These are phyloP conservation scores for Eucalyptus grandis DNA, from an alignment of 345 rosid species.

Conservation along the genomic window DNA sequence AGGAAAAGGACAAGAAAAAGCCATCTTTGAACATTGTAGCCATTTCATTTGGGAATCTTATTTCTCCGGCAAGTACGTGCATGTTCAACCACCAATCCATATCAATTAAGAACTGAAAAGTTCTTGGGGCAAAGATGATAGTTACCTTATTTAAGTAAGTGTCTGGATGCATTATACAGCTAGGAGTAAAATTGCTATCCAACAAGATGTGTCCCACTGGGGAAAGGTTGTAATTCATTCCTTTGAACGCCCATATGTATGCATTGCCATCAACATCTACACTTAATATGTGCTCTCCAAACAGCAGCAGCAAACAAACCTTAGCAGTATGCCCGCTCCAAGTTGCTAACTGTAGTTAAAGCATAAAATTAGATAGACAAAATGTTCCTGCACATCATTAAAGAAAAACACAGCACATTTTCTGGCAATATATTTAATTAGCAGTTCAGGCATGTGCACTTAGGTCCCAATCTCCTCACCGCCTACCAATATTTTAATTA, in stretches of 20 bases:
- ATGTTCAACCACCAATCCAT: neutral
- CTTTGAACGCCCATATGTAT: slow-evolving; percentile 81
- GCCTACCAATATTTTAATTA: neutral
- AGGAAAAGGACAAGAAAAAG: neutral
- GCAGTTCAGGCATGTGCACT: neutral
- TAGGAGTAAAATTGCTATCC: slow-evolving; percentile 48
- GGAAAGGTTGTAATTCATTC: slow-evolving; percentile 37
- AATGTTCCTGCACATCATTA: neutral
- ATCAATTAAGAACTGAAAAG: neutral
- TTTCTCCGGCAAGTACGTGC: neutral
- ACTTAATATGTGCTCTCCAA: slow-evolving; percentile 80
- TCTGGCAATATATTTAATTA: neutral
- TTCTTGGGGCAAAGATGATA: neutral
- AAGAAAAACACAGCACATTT: neutral
- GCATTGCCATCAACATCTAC: slow-evolving; percentile 64
- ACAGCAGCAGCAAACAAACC: slow-evolving; percentile 56
- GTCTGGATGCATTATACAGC: slow-evolving; percentile 84
- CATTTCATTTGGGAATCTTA: neutral
- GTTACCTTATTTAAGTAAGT: slow-evolving; percentile 88
- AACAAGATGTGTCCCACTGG: slow-evolving; percentile 60
- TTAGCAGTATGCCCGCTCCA: slow-evolving; percentile 83
- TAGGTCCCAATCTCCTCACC: neutral
- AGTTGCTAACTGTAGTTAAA: slow-evolving; percentile 46
- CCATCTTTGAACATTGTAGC: neutral
- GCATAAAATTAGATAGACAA: neutral